Evolutionary conservation across 805 yeast genomes (phyloP), one percentile per base, ranked within the genome.

Genomic region (Wickerhamomyces sydowiorum): DNA sequence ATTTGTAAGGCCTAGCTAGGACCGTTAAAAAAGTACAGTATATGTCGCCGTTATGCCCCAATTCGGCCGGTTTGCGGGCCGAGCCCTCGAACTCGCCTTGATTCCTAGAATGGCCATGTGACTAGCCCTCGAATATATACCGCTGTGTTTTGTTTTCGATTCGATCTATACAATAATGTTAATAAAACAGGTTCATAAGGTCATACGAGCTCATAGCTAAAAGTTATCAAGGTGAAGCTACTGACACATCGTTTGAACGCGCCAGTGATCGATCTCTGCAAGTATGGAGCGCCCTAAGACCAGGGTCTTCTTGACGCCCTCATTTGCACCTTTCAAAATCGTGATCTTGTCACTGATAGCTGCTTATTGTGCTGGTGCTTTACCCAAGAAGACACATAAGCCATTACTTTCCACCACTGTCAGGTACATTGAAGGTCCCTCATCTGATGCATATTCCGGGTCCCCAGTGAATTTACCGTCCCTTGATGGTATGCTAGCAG

Each of bases 271-370:
- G 14, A 12, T 7, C 5, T 5, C 29, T 7, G 9, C 14, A 5
- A 25, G 14, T 5, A 36, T 31, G 36, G 10, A 22, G 5, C 12
- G 18, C 2, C n/a, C 22, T 2, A 37, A 40, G 13, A 34, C 39
- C 10, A 45, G 40, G 7, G 51, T 53, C 13, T 47, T 50, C 3
- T 47, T 72, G 19, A 65, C 73, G 1, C 66, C 70, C 3, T 53
- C 64, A 1, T 48, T 80, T 22, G 73, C 82, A 6, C 79, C 86
- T 1, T 70, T 75, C 42, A 78, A 76, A 48, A 59, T 81, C 0
- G 75, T 80, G 2, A 49, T 79, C 1, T 50, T 79, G 9, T 59
- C 72, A 3, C 52, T 81, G 13, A 65, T 79, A 5, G 67, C 67
- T 14, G 71, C 72, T 0, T 75, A 75, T 49, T 65, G 78, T 36